Evolutionary conservation across 257 asterid species (phyloP), one percentile per base, ranked within the genome.

Genomic region (Solanum clarkiae): DNA sequence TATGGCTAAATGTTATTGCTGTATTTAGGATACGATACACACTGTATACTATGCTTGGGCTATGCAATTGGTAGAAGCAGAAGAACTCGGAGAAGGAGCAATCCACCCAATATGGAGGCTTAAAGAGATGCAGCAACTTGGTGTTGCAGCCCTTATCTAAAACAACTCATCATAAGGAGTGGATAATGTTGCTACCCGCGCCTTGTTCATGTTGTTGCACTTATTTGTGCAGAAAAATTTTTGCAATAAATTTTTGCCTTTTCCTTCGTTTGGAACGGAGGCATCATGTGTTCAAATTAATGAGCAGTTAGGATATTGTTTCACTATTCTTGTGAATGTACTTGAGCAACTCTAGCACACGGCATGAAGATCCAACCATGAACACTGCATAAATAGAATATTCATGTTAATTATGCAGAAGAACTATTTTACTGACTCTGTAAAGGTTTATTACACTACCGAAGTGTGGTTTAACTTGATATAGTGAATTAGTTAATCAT

Each of bases 21-120:
- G 83, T 79, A 40, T 53, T 77, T 92, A 97, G 99, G 99, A 97
- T 72, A 93, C 99, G 0, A 97, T 97, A 91, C 97, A 97, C 70
- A 97, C 99, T 0, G 96, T 97, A 24, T 93, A 91, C 84, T 95
- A 97, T 83, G 96, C 94, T 40, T 97, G 99, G 99, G 99, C 99
- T 1, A 94, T 97, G 99, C 98, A 94, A 89, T 98, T 92, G 90
- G 86, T 95, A 74, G 95, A 91, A 59, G 94, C 91, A 4, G 98
- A 95, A 90, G 98, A 95, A 87, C 86, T 87, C 13, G 98, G 94
- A 57, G 94, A 92, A 17, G 98, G 91, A 26, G 94, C 93, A 68
- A 85, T 92, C 24, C 86, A 86, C 88, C 94, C 98, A 14, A 89
- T 92, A 82, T 97, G 99, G 99, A 94, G 91, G 94, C 98, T 97